Conservation (phyloP, 169 alveolate genomes). For the Cryptosporidium tyzzeri region DNA sequence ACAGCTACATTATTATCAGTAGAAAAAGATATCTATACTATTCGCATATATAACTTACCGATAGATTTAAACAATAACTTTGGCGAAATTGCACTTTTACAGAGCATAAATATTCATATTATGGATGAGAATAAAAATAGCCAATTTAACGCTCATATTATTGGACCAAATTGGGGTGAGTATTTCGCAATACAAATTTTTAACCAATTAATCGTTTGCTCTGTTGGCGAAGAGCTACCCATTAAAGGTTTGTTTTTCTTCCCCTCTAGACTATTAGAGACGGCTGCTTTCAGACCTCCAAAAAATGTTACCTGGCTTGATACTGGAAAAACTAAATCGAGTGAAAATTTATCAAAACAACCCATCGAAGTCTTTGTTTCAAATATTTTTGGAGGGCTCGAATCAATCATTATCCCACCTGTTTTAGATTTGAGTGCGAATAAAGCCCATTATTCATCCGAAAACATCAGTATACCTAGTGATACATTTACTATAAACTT, state of each 20-base stretch:
- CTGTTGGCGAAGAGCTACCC: constrained; percentile 16
- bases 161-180: constrained; percentile 71
- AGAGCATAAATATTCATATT: constrained; percentile 19
- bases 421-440: not conserved
- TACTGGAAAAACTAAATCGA: not conserved
- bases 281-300: constrained; percentile 69
- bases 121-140: constrained; percentile 20
- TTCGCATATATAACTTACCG: constrained; percentile 8
- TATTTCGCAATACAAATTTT: constrained; percentile 46
- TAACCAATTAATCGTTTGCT: constrained; percentile 43
- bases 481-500: not conserved
- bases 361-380: constrained; percentile 43
- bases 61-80: constrained; percentile 1
- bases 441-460: not conserved
- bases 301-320: constrained; percentile 29
- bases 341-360: not conserved
- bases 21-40: not conserved
- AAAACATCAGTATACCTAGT: not conserved
- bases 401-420: constrained; percentile 48
- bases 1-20: constrained; percentile 9
- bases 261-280: constrained; percentile 58
- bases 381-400: constrained; percentile 68
- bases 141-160: constrained; percentile 45
- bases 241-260: constrained; percentile 35
- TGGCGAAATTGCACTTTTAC: constrained; percentile 5